Percentiles rank a stretch among this genome's conserved stretches.
These are phyloP conservation scores for Leptographium wingfieldii DNA, from an alignment of 2,329 filamentous ascomycete species.

Conservation along the genomic window DNA sequence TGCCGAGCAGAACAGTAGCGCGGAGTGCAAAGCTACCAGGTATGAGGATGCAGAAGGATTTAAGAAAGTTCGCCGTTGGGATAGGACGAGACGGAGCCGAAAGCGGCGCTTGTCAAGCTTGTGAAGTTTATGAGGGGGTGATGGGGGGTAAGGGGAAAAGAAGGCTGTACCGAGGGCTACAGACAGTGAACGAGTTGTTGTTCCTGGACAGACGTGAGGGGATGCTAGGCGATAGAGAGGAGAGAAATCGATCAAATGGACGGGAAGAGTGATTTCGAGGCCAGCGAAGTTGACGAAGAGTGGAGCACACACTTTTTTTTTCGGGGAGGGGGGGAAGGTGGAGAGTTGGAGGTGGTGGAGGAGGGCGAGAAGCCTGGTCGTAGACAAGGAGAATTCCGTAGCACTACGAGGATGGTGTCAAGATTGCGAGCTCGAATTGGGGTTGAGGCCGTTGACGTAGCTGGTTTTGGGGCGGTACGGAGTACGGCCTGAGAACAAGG, in stretches of 20 bases:
- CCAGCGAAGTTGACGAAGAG: slow-evolving; percentile 4
- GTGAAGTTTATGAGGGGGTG: background rate
- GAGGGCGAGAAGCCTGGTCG: background rate
- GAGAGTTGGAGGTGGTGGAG: background rate
- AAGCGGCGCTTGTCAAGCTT: background rate
- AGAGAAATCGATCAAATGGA: background rate
- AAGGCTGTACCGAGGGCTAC: background rate
- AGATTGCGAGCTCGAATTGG: background rate
- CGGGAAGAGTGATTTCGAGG: background rate
- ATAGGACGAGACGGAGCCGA: background rate
- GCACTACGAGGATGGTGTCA: background rate
- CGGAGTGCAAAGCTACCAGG: background rate
- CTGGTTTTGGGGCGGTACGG: background rate
- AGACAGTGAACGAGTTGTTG: background rate
- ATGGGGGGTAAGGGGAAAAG: background rate
- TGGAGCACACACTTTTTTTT: background rate
- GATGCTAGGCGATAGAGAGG: background rate
- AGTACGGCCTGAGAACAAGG: background rate
- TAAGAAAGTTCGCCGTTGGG: background rate
- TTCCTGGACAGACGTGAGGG: background rate
- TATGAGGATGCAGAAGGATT: background rate
- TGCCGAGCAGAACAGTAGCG: too few species aligned
- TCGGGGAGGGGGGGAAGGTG: background rate
- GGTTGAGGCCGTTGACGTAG: background rate
- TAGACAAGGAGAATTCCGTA: background rate